Conservation (phyloP, 192 early-diverging fungal genomes). For the Coemansia sp. region DNA sequence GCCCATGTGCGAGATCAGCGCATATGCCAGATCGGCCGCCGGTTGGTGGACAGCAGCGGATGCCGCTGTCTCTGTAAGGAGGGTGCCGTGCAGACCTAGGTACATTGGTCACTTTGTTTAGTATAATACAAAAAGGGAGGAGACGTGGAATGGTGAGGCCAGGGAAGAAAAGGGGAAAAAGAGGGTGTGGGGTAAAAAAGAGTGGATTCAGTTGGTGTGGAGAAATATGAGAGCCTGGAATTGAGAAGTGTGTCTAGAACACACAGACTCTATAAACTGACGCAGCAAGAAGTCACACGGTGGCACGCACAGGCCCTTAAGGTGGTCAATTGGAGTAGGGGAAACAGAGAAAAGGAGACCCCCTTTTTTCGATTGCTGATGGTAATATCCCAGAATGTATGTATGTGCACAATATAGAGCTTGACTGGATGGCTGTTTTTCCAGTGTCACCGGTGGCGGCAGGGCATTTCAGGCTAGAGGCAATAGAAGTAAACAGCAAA, state of each 20-base stretch:
- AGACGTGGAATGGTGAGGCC: not conserved
- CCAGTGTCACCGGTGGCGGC: not conserved
- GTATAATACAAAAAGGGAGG: constrained; percentile 1
- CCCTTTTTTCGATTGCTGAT: not conserved
- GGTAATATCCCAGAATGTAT: not conserved
- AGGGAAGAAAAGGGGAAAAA: not conserved
- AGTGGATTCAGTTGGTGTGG: not conserved
- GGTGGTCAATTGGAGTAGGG: not conserved
- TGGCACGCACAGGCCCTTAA: not conserved
- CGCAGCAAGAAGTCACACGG: not conserved
- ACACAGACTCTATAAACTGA: not conserved
- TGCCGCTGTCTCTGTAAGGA: constrained; percentile 34
- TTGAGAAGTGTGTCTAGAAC: constrained; percentile 1
- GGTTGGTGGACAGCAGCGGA: constrained; percentile 33
- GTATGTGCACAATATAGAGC: too few species aligned
- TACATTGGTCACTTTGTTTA: constrained; percentile 24
- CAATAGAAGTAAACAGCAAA: not conserved
- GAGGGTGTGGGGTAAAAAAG: not conserved
- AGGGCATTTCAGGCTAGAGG: not conserved
- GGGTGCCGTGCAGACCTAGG: constrained; percentile 51
- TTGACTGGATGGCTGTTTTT: too few species aligned
- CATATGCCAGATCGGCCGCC: constrained; percentile 38
- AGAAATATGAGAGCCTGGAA: not conserved
- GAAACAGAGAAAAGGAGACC: not conserved
- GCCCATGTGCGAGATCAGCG: constrained; percentile 42